phyloP scores from a whole-genome alignment of 2,329 filamentous ascomycete species.

The Calonectria henricotiae region DNA sequence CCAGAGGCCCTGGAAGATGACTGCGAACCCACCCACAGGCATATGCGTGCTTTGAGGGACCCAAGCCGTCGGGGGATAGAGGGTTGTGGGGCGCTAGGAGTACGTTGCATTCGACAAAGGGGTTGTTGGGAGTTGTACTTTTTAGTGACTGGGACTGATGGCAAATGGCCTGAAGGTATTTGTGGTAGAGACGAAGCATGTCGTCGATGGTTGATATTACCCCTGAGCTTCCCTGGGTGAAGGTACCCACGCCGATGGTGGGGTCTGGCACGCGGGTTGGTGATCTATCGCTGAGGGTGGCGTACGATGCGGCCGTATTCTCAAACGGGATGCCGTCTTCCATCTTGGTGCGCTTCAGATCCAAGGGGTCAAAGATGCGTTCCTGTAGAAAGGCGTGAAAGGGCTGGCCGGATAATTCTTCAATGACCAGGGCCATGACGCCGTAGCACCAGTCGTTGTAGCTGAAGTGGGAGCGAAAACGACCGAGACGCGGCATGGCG shows the following conservation, averaged over 20 bases:
- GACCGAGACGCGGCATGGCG: conserved; percentile 4
- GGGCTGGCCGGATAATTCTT: background rate
- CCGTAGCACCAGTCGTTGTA: conserved; percentile 27
- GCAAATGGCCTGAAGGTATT: conserved; percentile 12
- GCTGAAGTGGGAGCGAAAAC: conserved; percentile 13
- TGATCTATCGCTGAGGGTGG: conserved; percentile 2
- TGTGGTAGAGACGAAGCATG: conserved; percentile 21
- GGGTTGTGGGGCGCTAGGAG: conserved; percentile 8
- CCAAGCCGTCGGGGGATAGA: background rate
- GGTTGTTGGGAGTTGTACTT: conserved; percentile 1
- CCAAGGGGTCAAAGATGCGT: conserved; percentile 14
- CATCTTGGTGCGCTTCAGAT: conserved; percentile 15
- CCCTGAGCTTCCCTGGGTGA: conserved; percentile 17
- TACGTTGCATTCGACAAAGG: conserved; percentile 16
- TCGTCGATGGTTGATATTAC: conserved; percentile 25
- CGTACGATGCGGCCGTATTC: conserved; percentile 16
- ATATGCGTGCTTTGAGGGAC: conserved; percentile 6
- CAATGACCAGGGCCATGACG: conserved; percentile 19
- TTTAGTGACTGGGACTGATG: conserved; percentile 1
- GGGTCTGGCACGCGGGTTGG: conserved; percentile 6
- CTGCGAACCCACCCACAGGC: background rate
- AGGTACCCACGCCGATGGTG: background rate
- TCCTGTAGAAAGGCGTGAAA: conserved; percentile 11
- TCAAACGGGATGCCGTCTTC: conserved; percentile 9
- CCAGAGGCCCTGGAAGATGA: conserved; percentile 15